Evolutionary conservation across 257 asterid species (phyloP).

Genomic region (Scutellaria minor): DNA sequence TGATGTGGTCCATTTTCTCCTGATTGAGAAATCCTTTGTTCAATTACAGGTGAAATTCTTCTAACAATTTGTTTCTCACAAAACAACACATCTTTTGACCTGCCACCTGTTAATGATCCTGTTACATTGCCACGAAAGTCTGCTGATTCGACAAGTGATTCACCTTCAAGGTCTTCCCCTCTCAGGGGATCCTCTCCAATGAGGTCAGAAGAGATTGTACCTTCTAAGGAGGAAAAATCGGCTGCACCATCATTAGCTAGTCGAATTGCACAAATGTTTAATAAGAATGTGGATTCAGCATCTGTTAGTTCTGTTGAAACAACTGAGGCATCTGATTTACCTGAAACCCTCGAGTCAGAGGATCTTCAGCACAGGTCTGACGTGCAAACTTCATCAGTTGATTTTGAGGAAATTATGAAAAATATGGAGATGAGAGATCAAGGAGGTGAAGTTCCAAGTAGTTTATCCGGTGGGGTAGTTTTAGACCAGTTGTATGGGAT

Average conservation of each 20-base stretch:
- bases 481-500: constrained; percentile 69
- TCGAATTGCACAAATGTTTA: constrained; percentile 84
- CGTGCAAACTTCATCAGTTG: constrained; percentile 53
- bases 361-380: constrained; percentile 51
- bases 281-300: constrained; percentile 61
- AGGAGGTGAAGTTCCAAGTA: constrained; percentile 67
- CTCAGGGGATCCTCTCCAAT: constrained; percentile 59
- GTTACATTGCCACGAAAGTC: constrained; percentile 38
- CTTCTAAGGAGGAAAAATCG: constrained; percentile 65
- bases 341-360: constrained; percentile 50
- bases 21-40: constrained; percentile 31
- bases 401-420: constrained; percentile 73
- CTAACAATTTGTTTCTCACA: constrained; percentile 78
- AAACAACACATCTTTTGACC: constrained; percentile 56
- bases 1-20: constrained; percentile 17
- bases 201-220: constrained; percentile 63
- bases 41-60: constrained; percentile 79
- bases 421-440: constrained; percentile 65
- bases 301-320: constrained; percentile 51
- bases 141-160: constrained; percentile 39
- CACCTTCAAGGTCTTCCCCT: constrained; percentile 57
- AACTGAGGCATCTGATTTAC: constrained; percentile 54
- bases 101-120: constrained; percentile 51
- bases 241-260: constrained; percentile 69
- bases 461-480: constrained; percentile 80